Evolutionary conservation across 805 yeast species (phyloP).

Genomic region (Metschnikowia proteae): DNA sequence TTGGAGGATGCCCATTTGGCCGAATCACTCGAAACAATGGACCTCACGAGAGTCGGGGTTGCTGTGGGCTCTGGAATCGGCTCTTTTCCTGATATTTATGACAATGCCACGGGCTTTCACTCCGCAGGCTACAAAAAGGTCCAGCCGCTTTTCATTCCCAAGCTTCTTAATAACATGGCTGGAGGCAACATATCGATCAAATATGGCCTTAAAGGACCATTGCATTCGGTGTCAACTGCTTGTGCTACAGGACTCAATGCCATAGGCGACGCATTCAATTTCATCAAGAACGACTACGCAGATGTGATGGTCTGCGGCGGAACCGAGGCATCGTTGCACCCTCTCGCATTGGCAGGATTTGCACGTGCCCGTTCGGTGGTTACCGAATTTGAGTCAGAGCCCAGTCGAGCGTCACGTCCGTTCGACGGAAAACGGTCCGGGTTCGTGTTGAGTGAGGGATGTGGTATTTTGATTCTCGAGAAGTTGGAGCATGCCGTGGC

Average conservation of each 20-base stretch:
- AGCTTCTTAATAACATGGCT: conserved; percentile 85
- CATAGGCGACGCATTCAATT: conserved; percentile 86
- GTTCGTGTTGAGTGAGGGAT: conserved; percentile 91
- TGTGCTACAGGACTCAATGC: conserved; percentile 96
- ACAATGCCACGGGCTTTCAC: conserved; percentile 52
- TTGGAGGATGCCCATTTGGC: conserved; percentile 53
- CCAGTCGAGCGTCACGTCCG: conserved; percentile 74
- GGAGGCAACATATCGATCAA: conserved; percentile 85
- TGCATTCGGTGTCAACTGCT: conserved; percentile 87
- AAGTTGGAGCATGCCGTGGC: conserved; percentile 66
- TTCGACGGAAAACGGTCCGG: conserved; percentile 79
- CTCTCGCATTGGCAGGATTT: conserved; percentile 84
- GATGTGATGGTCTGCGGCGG: conserved; percentile 94
- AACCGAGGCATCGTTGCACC: conserved; percentile 82
- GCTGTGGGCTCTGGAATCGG: conserved; percentile 95
- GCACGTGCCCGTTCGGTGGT: conserved; percentile 82
- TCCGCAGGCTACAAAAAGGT: conserved; percentile 56
- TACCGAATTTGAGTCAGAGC: conserved; percentile 57
- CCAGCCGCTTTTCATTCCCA: conserved; percentile 85
- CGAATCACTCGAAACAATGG: conserved; percentile 36
- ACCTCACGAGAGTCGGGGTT: conserved; percentile 53
- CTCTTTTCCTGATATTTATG: conserved; percentile 68
- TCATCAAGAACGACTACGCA: conserved; percentile 75
- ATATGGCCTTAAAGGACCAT: conserved; percentile 75
- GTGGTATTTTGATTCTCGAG: conserved; percentile 79